Percentiles rank a stretch among this genome's conserved stretches.
These are phyloP conservation scores for Hyphodiscus sp. DNA, from an alignment of 2,329 filamentous ascomycete genomes.

Conservation along the genomic window DNA sequence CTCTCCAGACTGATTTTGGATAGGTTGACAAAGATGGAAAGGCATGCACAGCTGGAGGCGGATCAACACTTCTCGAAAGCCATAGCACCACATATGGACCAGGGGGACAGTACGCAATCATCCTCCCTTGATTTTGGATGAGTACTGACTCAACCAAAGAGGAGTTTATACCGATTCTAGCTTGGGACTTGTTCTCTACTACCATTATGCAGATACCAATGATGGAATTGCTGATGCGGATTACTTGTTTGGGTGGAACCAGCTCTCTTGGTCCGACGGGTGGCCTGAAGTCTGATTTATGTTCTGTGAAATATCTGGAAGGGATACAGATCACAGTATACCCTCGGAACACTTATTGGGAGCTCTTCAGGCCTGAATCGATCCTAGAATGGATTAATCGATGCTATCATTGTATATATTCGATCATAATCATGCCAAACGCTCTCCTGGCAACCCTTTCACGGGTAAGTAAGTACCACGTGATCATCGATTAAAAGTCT, in stretches of 20 bases:
- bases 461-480: no score
- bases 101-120: slow-evolving; percentile 45
- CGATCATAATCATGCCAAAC: no score
- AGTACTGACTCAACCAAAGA: slow-evolving; percentile 27
- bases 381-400: no score
- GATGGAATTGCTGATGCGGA: slow-evolving; percentile 44
- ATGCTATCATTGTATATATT: no score
- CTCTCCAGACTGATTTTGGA: no score
- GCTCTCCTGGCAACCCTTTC: no score
- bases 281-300: slow-evolving; percentile 36
- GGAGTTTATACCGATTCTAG: slow-evolving; percentile 46
- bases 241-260: slow-evolving; percentile 42
- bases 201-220: slow-evolving; percentile 53
- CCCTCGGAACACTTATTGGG: no score
- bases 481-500: no score
- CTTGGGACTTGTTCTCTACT: slow-evolving; percentile 51
- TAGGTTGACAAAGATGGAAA: slow-evolving; percentile 44
- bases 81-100: slow-evolving; percentile 58
- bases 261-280: slow-evolving; percentile 35
- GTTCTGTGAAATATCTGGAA: no score
- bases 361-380: no score
- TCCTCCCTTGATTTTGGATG: slow-evolving; percentile 3
- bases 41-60: slow-evolving; percentile 49
- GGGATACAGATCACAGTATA: no score
- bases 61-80: slow-evolving; percentile 52